A percentile compares a stretch with the other conserved stretches of the same genome.
These are phyloP conservation scores for Xylaria sp. DNA, from an alignment of 2,329 filamentous ascomycete genomes.

Conservation along the genomic window DNA sequence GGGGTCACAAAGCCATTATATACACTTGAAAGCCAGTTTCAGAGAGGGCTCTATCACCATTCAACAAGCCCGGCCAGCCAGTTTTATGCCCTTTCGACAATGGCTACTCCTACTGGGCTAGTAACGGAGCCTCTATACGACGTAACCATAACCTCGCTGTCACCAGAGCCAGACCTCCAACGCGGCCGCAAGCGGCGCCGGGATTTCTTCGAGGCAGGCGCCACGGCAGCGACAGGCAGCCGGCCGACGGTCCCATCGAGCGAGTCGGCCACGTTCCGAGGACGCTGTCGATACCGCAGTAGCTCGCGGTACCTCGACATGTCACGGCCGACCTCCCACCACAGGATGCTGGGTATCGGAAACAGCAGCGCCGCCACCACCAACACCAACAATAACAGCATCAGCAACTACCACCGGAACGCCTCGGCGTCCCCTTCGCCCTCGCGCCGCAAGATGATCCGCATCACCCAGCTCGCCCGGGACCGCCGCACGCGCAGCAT, in stretches of 20 bases:
- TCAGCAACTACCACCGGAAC: constrained; percentile 43
- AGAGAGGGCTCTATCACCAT: not conserved
- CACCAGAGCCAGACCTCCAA: constrained; percentile 51
- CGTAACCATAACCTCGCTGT: constrained; percentile 42
- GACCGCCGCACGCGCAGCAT: constrained; percentile 57
- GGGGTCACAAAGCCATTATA: not conserved
- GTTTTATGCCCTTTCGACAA: constrained; percentile 29
- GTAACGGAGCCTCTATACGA: constrained; percentile 44
- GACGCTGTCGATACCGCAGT: constrained; percentile 56
- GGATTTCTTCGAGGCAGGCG: constrained; percentile 46
- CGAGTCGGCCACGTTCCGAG: constrained; percentile 55
- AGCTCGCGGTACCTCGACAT: constrained; percentile 48
- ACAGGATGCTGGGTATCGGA: constrained; percentile 10
- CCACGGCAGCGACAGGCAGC: constrained; percentile 12
- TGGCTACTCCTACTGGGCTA: constrained; percentile 41
- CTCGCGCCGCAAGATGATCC: constrained; percentile 55
- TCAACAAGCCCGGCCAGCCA: not conserved
- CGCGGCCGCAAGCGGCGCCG: constrained; percentile 54
- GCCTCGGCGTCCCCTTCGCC: constrained; percentile 52
- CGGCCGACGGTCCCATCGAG: constrained; percentile 49
- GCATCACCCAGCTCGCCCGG: constrained; percentile 52
- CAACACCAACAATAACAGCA: not conserved
- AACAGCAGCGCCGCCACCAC: not conserved
- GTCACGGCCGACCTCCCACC: constrained; percentile 40
- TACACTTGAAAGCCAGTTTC: not conserved